Conservation (phyloP, 306 rosid species). For the Gillenia trifoliata region DNA sequence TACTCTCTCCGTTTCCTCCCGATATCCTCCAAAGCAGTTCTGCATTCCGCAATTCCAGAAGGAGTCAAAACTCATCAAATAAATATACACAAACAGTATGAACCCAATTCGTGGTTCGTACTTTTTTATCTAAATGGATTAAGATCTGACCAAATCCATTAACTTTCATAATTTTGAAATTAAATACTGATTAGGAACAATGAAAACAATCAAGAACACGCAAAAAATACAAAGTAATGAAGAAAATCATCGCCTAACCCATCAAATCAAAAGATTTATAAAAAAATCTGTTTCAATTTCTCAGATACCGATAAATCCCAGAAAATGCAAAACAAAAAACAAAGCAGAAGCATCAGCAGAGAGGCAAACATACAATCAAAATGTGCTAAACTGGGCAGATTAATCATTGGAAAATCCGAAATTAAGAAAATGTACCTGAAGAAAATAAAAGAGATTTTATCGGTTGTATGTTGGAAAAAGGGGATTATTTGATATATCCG, state of each 20-base stretch:
- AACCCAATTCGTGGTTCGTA: not conserved
- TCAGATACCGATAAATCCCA: not conserved
- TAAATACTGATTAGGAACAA: not conserved
- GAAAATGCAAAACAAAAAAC: not conserved
- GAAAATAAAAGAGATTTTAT: not conserved
- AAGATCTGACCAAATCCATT: conserved; percentile 6
- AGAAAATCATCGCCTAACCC: not conserved
- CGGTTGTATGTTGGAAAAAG: not conserved
- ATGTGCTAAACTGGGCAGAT: not conserved
- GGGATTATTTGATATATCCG: not conserved
- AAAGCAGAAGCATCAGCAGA: not conserved
- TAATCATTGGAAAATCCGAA: not conserved
- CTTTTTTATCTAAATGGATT: not conserved
- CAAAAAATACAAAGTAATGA: not conserved
- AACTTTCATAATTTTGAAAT: not conserved
- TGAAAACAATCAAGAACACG: not conserved
- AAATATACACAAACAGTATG: not conserved
- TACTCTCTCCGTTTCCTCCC: conserved; percentile 15
- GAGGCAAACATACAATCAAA: not conserved
- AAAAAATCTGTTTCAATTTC: not conserved
- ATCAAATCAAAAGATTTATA: not conserved
- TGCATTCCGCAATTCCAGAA: conserved; percentile 5
- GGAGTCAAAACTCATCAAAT: not conserved
- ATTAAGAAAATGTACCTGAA: not conserved
- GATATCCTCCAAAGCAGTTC: conserved; percentile 23